A percentile compares a stretch with the other conserved stretches of the same genome.
These are phyloP conservation scores for Filobasidium wieringae DNA, from an alignment of 768 basidiomycete species.

Conservation along the genomic window DNA sequence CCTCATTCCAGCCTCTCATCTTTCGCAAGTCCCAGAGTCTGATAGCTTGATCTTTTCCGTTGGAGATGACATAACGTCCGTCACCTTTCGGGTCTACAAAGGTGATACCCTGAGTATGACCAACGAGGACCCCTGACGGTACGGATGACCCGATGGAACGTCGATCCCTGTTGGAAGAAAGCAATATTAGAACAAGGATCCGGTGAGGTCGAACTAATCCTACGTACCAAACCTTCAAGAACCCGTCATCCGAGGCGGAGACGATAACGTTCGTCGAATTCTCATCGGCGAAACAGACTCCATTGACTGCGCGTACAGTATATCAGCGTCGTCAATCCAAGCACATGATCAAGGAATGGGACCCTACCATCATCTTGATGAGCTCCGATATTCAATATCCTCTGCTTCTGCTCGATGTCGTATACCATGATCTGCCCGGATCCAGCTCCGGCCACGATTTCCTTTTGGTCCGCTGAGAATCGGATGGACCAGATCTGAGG, in stretches of 20 bases:
- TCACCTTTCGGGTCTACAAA: conserved; percentile 93
- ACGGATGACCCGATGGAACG: conserved; percentile 48
- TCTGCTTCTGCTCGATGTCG: conserved; percentile 65
- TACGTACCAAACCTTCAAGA: conserved; percentile 87
- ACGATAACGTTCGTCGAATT: conserved; percentile 86
- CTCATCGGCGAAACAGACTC: conserved; percentile 85
- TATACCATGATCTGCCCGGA: conserved; percentile 54
- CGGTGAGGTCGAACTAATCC: conserved; percentile 84
- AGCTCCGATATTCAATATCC: conserved; percentile 74
- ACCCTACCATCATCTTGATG: conserved; percentile 58
- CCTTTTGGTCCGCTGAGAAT: conserved; percentile 91
- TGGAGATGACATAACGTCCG: conserved; percentile 86
- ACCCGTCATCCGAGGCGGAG: conserved; percentile 88
- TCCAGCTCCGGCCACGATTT: conserved; percentile 78
- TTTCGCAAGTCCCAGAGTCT: conserved; percentile 88
- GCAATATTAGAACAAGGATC: conserved; percentile 50
- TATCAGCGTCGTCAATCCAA: background rate
- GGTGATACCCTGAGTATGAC: conserved; percentile 88
- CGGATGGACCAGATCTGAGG: conserved; percentile 85
- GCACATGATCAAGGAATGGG: background rate
- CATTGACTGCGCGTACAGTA: conserved; percentile 51
- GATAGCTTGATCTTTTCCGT: conserved; percentile 88
- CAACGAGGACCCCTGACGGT: conserved; percentile 84
- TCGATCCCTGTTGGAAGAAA: conserved; percentile 43
- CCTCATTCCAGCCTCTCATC: conserved; percentile 67